Evolutionary conservation across 2,329 filamentous ascomycete species (phyloP).

Genomic region (Cladosporium sp.): DNA sequence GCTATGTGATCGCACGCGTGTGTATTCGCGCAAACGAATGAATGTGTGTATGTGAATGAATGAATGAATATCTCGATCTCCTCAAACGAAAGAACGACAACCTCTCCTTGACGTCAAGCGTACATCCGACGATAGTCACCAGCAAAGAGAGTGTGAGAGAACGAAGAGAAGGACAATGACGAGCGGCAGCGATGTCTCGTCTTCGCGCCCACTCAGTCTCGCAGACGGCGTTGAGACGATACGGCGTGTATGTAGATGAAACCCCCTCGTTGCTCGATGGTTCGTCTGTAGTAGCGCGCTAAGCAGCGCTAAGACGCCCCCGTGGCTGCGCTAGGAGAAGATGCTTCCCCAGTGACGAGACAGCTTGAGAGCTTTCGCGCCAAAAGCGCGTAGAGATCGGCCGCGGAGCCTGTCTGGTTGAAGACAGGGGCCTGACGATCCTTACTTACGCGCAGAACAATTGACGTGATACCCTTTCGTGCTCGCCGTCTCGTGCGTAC

Average conservation of each 20-base stretch:
- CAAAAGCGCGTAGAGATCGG: background rate
- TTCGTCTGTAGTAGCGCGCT: background rate
- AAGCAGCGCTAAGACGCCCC: background rate
- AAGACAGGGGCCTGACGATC: background rate
- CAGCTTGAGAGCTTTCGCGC: background rate
- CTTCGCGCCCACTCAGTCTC: background rate
- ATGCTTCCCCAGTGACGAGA: slow-evolving; percentile 5
- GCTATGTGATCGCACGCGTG: background rate
- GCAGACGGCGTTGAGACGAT: background rate
- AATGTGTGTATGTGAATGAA: background rate
- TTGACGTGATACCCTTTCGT: no score
- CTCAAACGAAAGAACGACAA: background rate
- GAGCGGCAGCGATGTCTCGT: background rate
- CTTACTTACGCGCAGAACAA: background rate
- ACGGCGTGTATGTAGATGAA: background rate
- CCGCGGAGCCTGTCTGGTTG: background rate
- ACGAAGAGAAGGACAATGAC: background rate
- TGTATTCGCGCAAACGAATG: no score
- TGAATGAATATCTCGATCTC: background rate
- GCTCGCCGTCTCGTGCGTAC: no score
- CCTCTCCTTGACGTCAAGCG: background rate
- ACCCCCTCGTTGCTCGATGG: slow-evolving; percentile 1
- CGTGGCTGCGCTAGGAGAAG: slow-evolving; percentile 10
- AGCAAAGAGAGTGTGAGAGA: no score
- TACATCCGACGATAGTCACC: background rate